Conservation (phyloP, 2,329 filamentous ascomycete genomes). For the Trichocomaceae sp. region DNA sequence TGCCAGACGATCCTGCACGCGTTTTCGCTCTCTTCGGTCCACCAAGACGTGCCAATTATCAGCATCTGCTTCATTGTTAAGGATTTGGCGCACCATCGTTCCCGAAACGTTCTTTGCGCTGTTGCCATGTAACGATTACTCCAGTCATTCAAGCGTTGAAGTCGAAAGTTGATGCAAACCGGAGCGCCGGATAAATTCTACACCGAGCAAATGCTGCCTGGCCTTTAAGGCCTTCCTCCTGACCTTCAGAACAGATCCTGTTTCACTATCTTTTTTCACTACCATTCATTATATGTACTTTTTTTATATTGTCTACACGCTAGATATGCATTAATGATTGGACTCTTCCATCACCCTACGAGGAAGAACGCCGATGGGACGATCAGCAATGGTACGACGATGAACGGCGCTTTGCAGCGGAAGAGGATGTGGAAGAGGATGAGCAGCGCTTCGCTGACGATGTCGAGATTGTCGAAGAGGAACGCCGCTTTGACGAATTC, state of each 20-base stretch:
- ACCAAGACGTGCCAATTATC: conserved; percentile 28
- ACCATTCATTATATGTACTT: too few species aligned
- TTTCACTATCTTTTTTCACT: too few species aligned
- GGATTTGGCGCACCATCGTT: conserved; percentile 1
- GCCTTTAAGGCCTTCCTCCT: not conserved
- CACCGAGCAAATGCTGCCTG: not conserved
- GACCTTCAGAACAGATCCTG: too few species aligned
- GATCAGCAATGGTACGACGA: not conserved
- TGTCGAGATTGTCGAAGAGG: not conserved
- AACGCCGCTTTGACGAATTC: too few species aligned
- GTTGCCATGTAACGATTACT: too few species aligned
- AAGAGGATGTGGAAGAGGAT: not conserved
- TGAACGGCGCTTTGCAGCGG: not conserved
- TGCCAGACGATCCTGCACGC: conserved; percentile 36
- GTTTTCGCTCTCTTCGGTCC: conserved; percentile 33
- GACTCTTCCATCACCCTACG: too few species aligned
- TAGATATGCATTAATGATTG: too few species aligned
- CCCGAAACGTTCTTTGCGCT: not conserved
- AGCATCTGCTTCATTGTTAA: not conserved
- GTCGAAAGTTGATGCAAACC: too few species aligned
- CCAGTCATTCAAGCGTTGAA: too few species aligned
- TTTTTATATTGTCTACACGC: too few species aligned
- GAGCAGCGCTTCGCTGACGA: conserved; percentile 10
- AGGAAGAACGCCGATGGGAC: not conserved
- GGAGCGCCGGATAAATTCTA: not conserved